Evolutionary conservation across 2,329 filamentous ascomycete species (phyloP).

Genomic region (Blumeriella jaapii): DNA sequence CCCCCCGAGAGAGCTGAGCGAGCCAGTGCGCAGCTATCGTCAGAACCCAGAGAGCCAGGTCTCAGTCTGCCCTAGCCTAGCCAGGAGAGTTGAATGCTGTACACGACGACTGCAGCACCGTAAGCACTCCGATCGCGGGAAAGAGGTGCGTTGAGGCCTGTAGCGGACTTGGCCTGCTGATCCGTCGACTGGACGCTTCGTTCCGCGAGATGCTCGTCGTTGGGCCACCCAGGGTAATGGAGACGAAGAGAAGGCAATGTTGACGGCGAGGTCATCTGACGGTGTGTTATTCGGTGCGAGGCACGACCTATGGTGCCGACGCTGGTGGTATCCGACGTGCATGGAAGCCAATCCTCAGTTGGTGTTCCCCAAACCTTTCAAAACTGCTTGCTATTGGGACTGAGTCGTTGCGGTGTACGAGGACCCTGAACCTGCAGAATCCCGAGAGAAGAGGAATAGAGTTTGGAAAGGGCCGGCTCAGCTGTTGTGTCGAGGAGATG

Average conservation of each 20-base stretch:
- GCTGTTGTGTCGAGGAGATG: neutral
- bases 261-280: neutral
- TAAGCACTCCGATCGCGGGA: neutral
- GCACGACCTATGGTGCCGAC: neutral
- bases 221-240: neutral
- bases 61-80: neutral
- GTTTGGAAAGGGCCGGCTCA: too few relatives aligned
- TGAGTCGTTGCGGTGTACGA: neutral
- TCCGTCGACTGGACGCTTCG: neutral
- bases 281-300: neutral
- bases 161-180: neutral
- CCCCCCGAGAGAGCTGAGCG: neutral
- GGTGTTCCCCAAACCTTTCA: neutral
- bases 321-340: neutral
- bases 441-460: neutral
- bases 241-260: constrained; percentile 2
- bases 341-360: neutral
- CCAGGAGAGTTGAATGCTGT: neutral
- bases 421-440: neutral
- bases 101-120: neutral
- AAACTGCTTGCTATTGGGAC: neutral
- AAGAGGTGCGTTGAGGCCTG: neutral
- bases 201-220: neutral
- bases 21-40: too few relatives aligned
- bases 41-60: neutral